Evolutionary conservation across 2,329 filamentous ascomycete genomes (phyloP), one percentile per base, ranked within the genome.

Genomic region (Penicillium digitatum): DNA sequence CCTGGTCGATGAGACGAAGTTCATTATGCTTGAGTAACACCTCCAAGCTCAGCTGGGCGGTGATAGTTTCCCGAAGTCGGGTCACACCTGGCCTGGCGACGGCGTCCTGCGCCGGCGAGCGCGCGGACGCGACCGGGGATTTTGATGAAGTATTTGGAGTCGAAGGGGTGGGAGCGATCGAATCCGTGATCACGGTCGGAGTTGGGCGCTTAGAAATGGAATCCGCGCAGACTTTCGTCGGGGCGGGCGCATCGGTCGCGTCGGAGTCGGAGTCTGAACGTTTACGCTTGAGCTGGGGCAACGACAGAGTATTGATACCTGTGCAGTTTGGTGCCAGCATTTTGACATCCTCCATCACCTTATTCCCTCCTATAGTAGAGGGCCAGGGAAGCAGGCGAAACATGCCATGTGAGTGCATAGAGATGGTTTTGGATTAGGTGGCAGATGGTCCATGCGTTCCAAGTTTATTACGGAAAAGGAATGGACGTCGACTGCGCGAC

Each of bases 11-110:
- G 63, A 96, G 81, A 54, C 92, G 89, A 56, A 97, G 78, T 77
- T 99, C 94, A 67, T 94, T 86, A 74, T 99, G 94, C 79, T 96
- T 97, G 71, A 95, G 78, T 60, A 97, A 78, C 50, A 97, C 92
- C 77, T 96, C 92, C 62, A 94, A 83, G 67, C 91, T 89, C 72
- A 97, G 87, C 74, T 96, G 89, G 59, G 90, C 86, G 69, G 91
- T 87, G 69, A 97, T 88, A 34, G 82, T 82, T 64, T 92, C 86
- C 69, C 84, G 84, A 60, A 87, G 81, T 55, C 77, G 78, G 35
- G 86, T 65, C 22, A 66, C 54, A 50, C 72, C 65, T 35, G 69
- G 68, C 34, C 27, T 11, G 14, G 56, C 58, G 39, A 59, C 54
- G 48, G 58, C 57, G 47, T 62, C 58, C 46, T 59, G 59, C 50